Evolutionary conservation across 2,329 filamentous ascomycete species (phyloP), one percentile per base, ranked within the genome.

Genomic region (Aureobasidium subglaciale): DNA sequence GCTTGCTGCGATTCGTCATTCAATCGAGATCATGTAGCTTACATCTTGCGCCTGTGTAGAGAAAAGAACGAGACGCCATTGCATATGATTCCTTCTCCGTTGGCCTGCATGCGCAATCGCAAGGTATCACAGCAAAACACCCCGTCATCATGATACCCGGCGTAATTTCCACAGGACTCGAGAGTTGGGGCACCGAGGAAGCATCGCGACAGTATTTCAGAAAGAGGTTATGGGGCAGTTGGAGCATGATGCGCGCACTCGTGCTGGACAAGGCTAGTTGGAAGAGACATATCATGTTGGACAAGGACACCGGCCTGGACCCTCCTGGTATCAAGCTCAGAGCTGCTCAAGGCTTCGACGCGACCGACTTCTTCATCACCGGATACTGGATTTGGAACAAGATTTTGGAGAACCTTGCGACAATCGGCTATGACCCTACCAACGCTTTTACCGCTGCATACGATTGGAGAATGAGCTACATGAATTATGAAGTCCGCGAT

Each of bases 331-430:
- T 97, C 64, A 97, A 97, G 74, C 74, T 99, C 18, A 84, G 93
- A 34, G 90, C 93, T 8, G 91, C 93, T 0, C 93, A 97, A 69
- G 93, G 93, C 2, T 99, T 99, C 64, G 93, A 99, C 71, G 93
- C 93, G 2, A 91, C 93, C 10, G 93, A 99, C 72, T 99, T 99
- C 75, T 93, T 95, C 71, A 84, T 85, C 61, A 84, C 82, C 2
- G 83, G 84, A 4, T 99, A 99, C 73, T 99, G 93, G 93, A 97
- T 99, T 59, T 96, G 91, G 91, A 96, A 89, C 73, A 97, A 97
- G 73, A 96, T 99, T 59, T 78, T 99, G 48, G 93, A 99, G 73
- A 99, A 99, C 66, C 77, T 99, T 50, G 93, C 93, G 0, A 93
- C 90, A 0, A 87, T 99, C 57, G 93, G 93, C 13, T 99, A 99